These are phyloP conservation scores for Cytidiella melzeri DNA, from an alignment of 768 basidiomycete genomes.

Conservation along the genomic window DNA sequence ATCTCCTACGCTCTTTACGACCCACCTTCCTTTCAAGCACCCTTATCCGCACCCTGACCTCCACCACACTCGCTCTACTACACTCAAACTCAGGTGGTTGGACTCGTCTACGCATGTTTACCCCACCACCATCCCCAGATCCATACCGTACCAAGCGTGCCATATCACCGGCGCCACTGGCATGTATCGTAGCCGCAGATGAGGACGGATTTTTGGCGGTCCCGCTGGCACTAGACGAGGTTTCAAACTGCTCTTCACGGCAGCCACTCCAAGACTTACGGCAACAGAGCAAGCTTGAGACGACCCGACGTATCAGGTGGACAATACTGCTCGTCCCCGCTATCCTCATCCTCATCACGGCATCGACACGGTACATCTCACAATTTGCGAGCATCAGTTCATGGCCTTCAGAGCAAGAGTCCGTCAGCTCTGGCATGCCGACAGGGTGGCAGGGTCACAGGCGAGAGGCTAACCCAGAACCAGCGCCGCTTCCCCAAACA, in stretches of 20 bases:
- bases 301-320: slow-evolving; percentile 38
- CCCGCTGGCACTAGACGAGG: neutral
- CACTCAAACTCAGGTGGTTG: too few relatives aligned
- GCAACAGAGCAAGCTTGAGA: neutral
- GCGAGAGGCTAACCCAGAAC: slow-evolving; percentile 27
- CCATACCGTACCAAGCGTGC: slow-evolving; percentile 13
- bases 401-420: slow-evolving; percentile 22
- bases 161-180: neutral
- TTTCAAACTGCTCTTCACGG: neutral
- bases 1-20: slow-evolving; percentile 14
- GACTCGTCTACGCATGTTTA: slow-evolving; percentile 28
- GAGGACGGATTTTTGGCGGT: slow-evolving; percentile 2
- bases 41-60: slow-evolving; percentile 23
- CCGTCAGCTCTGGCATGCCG: slow-evolving; percentile 14
- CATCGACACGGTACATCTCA: slow-evolving; percentile 43
- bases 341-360: slow-evolving; percentile 46
- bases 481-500: slow-evolving; percentile 4
- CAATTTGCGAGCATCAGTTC: slow-evolving; percentile 42
- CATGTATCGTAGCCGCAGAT: too few relatives aligned
- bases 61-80: neutral
- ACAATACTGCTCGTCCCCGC: slow-evolving; percentile 52
- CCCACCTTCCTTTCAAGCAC: slow-evolving; percentile 22
- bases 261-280: neutral
- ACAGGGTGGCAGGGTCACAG: slow-evolving; percentile 37
- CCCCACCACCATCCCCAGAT: slow-evolving; percentile 28